A percentile compares a stretch with the other conserved stretches of the same genome.
These are phyloP conservation scores for Hyaloscypha finlandica DNA, from an alignment of 495 filamentous ascomycete genomes.

Conservation along the genomic window DNA sequence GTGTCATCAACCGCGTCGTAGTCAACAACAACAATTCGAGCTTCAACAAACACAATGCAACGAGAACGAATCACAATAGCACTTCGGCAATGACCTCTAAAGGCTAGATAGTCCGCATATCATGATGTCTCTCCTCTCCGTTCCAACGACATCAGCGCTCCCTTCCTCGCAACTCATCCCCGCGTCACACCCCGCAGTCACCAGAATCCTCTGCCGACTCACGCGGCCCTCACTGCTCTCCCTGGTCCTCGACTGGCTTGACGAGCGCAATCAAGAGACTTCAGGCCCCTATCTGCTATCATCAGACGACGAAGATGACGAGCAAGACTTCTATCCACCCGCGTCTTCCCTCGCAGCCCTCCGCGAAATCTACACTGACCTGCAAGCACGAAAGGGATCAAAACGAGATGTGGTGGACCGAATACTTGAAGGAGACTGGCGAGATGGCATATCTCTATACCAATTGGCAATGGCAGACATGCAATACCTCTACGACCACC, in stretches of 20 bases:
- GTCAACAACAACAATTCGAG: not conserved
- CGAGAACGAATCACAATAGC: not conserved
- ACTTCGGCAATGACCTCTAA: not conserved
- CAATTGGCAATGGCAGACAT: conserved; percentile 81
- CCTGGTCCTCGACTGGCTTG: conserved; percentile 73
- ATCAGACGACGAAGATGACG: conserved; percentile 46
- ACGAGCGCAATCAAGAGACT: conserved; percentile 57
- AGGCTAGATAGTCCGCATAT: not conserved
- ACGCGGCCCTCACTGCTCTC: conserved; percentile 69
- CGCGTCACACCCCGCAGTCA: conserved; percentile 60
- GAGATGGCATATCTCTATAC: conserved; percentile 71
- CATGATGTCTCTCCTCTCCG: conserved; percentile 27
- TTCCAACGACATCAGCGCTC: conserved; percentile 37
- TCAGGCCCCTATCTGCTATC: conserved; percentile 53
- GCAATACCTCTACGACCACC: conserved; percentile 76
- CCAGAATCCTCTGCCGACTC: conserved; percentile 66
- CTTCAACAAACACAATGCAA: not conserved
- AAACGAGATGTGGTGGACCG: conserved; percentile 76
- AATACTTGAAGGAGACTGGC: conserved; percentile 81
- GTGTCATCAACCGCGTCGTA: not conserved
- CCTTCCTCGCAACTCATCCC: conserved; percentile 59
- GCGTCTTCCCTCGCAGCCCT: conserved; percentile 62
- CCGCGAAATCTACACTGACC: conserved; percentile 58
- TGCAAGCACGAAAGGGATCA: conserved; percentile 60
- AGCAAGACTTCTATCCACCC: conserved; percentile 60